These are phyloP conservation scores for Goffeauzyma gilvescens DNA, from an alignment of 768 basidiomycete species.

Conservation along the genomic window DNA sequence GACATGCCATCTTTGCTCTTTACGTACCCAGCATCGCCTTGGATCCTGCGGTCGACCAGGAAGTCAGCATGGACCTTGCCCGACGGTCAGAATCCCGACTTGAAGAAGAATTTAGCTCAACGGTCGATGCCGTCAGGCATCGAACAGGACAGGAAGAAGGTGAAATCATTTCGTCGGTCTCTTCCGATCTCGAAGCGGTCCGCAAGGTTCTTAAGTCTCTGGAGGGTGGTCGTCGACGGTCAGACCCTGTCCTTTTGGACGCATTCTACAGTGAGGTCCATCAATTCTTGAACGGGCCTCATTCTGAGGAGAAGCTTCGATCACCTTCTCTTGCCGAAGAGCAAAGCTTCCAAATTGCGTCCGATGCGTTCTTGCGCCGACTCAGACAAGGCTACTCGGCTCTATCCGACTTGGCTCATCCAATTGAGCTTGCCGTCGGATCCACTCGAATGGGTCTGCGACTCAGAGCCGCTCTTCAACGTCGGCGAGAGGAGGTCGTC, in stretches of 20 bases:
- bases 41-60: slow-evolving; percentile 59
- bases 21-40: slow-evolving; percentile 67
- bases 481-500: slow-evolving; percentile 1
- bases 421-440: slow-evolving; percentile 48
- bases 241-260: too few species aligned
- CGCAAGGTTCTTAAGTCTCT: too few species aligned
- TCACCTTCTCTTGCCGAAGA: slow-evolving; percentile 38
- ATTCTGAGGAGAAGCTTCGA: slow-evolving; percentile 37
- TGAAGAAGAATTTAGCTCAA: too few species aligned
- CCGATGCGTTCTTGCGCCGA: slow-evolving; percentile 57
- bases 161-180: too few species aligned
- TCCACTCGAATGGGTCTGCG: slow-evolving; percentile 57
- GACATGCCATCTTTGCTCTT: slow-evolving; percentile 45
- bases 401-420: slow-evolving; percentile 49
- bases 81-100: too few species aligned
- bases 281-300: slow-evolving; percentile 51
- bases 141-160: too few species aligned
- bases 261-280: slow-evolving; percentile 39
- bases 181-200: too few species aligned
- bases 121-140: too few species aligned
- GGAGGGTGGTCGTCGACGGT: too few species aligned
- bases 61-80: too few species aligned
- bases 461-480: slow-evolving; percentile 9
- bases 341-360: slow-evolving; percentile 55
- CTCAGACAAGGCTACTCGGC: slow-evolving; percentile 49